Base-by-base conservation (phyloP, 192 early-diverging fungal species). In the Pilaira anomala region DNA sequence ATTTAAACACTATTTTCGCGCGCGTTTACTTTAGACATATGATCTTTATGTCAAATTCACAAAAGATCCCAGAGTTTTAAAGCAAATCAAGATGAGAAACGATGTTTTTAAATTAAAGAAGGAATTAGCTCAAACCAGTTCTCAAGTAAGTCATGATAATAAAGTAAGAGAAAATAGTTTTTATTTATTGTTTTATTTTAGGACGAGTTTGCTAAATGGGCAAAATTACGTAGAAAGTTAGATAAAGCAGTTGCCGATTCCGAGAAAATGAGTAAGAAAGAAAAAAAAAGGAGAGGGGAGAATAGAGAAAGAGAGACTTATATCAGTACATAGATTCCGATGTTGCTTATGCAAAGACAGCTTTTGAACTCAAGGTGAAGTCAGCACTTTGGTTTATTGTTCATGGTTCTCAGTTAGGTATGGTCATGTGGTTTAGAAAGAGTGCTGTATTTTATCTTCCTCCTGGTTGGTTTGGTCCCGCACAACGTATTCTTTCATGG, bases 151-250 rank as follows among this genome's bases (percentile, higher is more conserved):
- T 39, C 44, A 6, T 40, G 1, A 36, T 9, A 36, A 36, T 9
- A 36, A 36, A 36, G 5, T 1, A 36, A 36, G 5, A 36, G 5
- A 14, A 14, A 26, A 12, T 2, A n/a, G 0, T 40, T 48, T 42
- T 36, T 33, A 22, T 56, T 39, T 19, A 28, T 56, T 11, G 24
- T 19, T 21, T 19, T 30, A 49, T n/a, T 46, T n/a, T 63, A 88
- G 76, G 91, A 95, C 71, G 85, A 93, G 78, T 95, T 95, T 83
- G 91, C 93, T 22, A 87, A 85, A 72, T 95, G 93, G 93, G 93
- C 93, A 42, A 93, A 91, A 77, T 66, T 93, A 67, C 83, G 89
- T 41, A 83, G 93, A 66, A 82, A 84, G 62, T 78, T 92, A 58
- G 93, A 95, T 68, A 82, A 84, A 28, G 68, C 77, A 44, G 80